phyloP scores from a whole-genome alignment of 2,329 filamentous ascomycete genomes.

The Metarhizium guizhouense region DNA sequence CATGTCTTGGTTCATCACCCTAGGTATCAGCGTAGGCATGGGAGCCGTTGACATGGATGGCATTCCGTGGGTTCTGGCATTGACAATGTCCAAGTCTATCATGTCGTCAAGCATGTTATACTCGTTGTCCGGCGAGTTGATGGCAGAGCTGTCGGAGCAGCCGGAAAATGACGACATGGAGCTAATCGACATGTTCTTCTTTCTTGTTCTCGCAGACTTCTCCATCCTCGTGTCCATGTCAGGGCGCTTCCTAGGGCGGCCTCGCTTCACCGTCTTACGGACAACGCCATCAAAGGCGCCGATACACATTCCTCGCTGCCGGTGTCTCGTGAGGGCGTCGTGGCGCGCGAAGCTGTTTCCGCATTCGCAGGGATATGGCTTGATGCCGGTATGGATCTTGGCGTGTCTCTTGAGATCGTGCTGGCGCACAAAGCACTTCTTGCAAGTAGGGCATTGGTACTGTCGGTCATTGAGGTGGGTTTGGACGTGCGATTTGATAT shows the following conservation, averaged over 20 bases:
- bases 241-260: slow-evolving; percentile 53
- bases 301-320: slow-evolving; percentile 92
- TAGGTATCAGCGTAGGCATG: slow-evolving; percentile 24
- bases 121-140: slow-evolving; percentile 42
- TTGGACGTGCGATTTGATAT: slow-evolving; percentile 97
- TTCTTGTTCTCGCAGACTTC: slow-evolving; percentile 47
- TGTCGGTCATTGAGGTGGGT: slow-evolving; percentile 95
- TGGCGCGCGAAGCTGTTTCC: slow-evolving; percentile 92
- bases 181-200: slow-evolving; percentile 41
- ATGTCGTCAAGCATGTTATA: slow-evolving; percentile 40
- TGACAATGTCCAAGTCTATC: slow-evolving; percentile 30
- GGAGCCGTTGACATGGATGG: slow-evolving; percentile 37
- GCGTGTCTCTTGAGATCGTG: slow-evolving; percentile 96
- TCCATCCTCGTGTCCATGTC: slow-evolving; percentile 47
- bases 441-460: slow-evolving; percentile 86
- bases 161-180: slow-evolving; percentile 46
- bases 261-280: slow-evolving; percentile 52
- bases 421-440: slow-evolving; percentile 93
- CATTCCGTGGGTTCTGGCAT: slow-evolving; percentile 15
- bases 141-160: slow-evolving; percentile 47
- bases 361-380: slow-evolving; percentile 90
- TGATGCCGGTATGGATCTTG: slow-evolving; percentile 94
- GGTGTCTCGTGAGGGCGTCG: slow-evolving; percentile 87
- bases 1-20: slow-evolving; percentile 23
- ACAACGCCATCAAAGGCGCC: slow-evolving; percentile 80